A percentile compares a stretch with the other conserved stretches of the same genome.
Conservation (phyloP, 2,329 filamentous ascomycete species). For the Zasmidium citrigriseum region DNA sequence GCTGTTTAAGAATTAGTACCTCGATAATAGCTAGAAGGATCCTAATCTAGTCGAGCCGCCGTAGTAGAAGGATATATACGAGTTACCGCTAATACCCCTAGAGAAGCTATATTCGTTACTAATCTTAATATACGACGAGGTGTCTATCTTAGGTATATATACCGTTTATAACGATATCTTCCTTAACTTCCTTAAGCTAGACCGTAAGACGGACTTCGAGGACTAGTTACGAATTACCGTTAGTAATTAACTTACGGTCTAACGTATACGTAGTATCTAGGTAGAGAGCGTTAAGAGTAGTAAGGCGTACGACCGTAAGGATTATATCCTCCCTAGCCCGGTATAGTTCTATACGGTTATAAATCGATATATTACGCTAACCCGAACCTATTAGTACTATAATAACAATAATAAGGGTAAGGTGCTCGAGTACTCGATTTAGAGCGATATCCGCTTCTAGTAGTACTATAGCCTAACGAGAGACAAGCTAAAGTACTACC, state of each 20-base stretch:
- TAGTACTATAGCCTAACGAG: background rate
- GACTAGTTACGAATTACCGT: background rate
- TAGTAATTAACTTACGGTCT: background rate
- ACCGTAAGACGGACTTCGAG: background rate
- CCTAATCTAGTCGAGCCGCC: background rate
- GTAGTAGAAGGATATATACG: background rate
- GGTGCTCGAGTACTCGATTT: background rate
- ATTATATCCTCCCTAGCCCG: background rate
- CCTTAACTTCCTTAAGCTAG: background rate
- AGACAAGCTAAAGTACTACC: background rate
- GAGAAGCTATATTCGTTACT: background rate
- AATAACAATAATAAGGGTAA: background rate
- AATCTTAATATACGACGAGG: background rate
- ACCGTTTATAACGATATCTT: background rate
- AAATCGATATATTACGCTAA: background rate
- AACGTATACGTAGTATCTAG: background rate
- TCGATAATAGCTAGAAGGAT: background rate
- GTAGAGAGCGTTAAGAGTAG: background rate
- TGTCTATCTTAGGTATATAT: background rate
- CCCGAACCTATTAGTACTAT: background rate
- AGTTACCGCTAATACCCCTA: background rate
- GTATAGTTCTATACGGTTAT: background rate
- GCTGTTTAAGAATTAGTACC: background rate
- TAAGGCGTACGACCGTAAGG: background rate
- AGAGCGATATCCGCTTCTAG: background rate